Evolutionary conservation across 2,329 filamentous ascomycete species (phyloP), one percentile per base, ranked within the genome.

Genomic region (Volutella citrinella): DNA sequence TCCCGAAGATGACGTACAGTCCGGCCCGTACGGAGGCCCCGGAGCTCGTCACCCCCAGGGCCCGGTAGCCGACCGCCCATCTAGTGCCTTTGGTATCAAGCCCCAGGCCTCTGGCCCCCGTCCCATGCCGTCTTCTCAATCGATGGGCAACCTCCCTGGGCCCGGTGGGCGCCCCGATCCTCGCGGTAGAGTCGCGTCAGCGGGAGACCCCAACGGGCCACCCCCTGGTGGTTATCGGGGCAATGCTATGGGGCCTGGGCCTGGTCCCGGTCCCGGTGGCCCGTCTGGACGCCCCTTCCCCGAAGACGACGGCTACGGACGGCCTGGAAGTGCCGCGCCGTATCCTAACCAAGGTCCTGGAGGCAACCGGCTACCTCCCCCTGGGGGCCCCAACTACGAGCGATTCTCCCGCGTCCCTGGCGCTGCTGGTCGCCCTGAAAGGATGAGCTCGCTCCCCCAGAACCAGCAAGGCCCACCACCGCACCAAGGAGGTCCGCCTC

Each of bases 1-100:
- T 49, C 84, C 84, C 1, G 72, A 81, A 30, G 82, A 86, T 34
- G 74, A 76, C 32, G 51, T 65, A 32, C 52, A 45, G 18, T 45
- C 43, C 30, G 34, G 54, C 42, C 33, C 58, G 39, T 69, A 69
- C 41, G 57, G 71, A 4, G 68, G 70, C 23, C 55, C 74, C 5
- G 72, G 74, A 6, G 63, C 72, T 4, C 69, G 68, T 5, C 69
- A 68, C 0, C 60, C 60, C n/a, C n/a, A n/a, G n/a, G n/a, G n/a
- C n/a, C n/a, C n/a, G n/a, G n/a, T n/a, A 18, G 66, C 72, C 5
- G 70, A 74, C 40, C 68, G 69, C 4, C 69, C 74, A 2, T 59
- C 63, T 33, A 70, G 71, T 45, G 67, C 74, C 1, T 78, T 78
- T 48, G 72, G 74, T 22, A 76, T 72, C 48, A 73, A 70, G 45